Conservation (phyloP, 1,139 yeast species). For the Taphrina sp. region DNA sequence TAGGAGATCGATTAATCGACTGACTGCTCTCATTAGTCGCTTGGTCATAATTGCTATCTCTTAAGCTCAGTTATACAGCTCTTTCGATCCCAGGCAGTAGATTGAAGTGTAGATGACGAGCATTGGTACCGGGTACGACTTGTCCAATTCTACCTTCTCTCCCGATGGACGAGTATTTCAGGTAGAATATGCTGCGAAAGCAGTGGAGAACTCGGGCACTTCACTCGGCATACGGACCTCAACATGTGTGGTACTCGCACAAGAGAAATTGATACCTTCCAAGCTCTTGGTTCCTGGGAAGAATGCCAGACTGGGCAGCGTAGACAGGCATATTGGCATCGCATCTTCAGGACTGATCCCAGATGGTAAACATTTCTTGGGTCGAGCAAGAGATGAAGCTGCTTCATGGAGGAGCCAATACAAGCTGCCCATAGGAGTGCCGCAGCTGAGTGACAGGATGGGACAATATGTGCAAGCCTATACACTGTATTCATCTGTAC, state of each 20-base stretch:
- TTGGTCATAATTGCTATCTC: no score
- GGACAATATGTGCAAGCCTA: conserved; percentile 94
- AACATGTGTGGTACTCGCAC: conserved; percentile 95
- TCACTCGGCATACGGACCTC: conserved; percentile 87
- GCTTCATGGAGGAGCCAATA: conserved; percentile 72
- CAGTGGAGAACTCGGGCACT: conserved; percentile 89
- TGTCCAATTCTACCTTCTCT: conserved; percentile 82
- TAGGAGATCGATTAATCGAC: no score
- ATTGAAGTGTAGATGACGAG: no score
- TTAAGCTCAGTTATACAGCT: no score
- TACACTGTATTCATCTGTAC: conserved; percentile 91
- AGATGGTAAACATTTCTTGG: conserved; percentile 92
- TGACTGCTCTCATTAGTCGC: no score
- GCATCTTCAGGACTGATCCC: conserved; percentile 92
- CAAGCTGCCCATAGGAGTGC: conserved; percentile 72
- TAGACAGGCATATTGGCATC: conserved; percentile 91
- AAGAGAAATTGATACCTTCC: conserved; percentile 83
- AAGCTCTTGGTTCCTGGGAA: conserved; percentile 85
- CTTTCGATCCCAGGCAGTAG: no score
- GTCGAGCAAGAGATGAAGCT: conserved; percentile 91
- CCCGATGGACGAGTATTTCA: conserved; percentile 97
- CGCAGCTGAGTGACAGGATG: conserved; percentile 80
- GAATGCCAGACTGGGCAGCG: conserved; percentile 84
- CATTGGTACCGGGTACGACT: conserved; percentile 95
- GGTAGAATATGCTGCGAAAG: conserved; percentile 96